Base-by-base conservation (phyloP, 331 rosid species). In the Quercus tomentella region DNA sequence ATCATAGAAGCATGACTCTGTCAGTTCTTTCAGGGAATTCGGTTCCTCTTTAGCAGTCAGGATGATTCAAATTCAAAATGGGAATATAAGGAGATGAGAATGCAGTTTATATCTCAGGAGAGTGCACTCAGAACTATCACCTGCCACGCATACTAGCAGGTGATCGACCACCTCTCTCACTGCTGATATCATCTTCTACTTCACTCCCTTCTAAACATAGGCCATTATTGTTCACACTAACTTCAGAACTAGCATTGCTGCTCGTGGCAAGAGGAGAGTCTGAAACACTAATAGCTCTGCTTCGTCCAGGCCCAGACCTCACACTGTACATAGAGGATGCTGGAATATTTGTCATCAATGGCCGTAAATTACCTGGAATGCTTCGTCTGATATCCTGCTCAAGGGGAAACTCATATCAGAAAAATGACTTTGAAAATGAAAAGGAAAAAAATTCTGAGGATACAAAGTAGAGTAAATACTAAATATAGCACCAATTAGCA, bases 321-420 rank as follows among this genome's bases (percentile, higher is more conserved):
- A 94, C 97, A 28, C 97, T 94, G 78, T 92, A 91, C 97, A 94
- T 86, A 37, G 98, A 92, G 61, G 98, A 94, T 75, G 98, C 97
- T 35, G 98, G 98, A 81, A 94, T 94, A 82, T 94, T 94, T 82
- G 97, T 94, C 97, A 94, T 94, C 79, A 92, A 82, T n/a, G 98
- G 98, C 76, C 98, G 91, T 76, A 94, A 78, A 82, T 85, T 92
- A 73, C 93, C 94, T 41, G 98, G 97, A 86, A 92, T 92, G 85
- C 83, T 88, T 87, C 94, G 88, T 88, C 98, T 88, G 86, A 94
- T 91, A 84, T 94, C 98, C 98, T 92, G 89, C 70, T 82, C 80
- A 84, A 80, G 58, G 26, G 77, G 69, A 76, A 81, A 80, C 70
- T 63, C 22, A 35, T 30, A 84, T 75, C 66, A 78, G 33, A 72